Conservation (phyloP, 2,329 filamentous ascomycete species). For the Byssochlamys sp. region DNA sequence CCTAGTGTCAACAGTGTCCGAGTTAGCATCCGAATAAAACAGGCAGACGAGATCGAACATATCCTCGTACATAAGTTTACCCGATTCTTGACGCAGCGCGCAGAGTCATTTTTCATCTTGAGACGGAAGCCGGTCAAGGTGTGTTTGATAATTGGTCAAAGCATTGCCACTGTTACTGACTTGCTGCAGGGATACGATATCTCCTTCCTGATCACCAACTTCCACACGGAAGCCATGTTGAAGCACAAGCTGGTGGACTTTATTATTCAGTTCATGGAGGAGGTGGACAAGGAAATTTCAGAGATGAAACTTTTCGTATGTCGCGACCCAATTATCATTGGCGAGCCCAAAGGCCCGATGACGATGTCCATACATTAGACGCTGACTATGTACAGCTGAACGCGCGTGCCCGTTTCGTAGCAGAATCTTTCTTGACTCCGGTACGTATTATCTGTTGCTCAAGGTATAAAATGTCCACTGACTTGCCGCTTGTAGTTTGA, state of each 20-base stretch:
- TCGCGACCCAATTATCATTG: constrained; percentile 4
- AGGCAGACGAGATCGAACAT: constrained; percentile 96
- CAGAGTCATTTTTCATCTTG: constrained; percentile 93
- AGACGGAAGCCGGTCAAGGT: constrained; percentile 92
- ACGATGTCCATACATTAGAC: constrained; percentile 4
- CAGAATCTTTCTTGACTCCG: constrained; percentile 94
- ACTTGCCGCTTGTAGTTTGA: constrained; percentile 18
- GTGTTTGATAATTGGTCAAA: background rate
- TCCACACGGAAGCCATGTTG: constrained; percentile 95
- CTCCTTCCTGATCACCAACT: constrained; percentile 96
- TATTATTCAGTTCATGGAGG: constrained; percentile 99
- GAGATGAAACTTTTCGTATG: constrained; percentile 99
- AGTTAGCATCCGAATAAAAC: constrained; percentile 97
- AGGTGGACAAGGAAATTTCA: constrained; percentile 98
- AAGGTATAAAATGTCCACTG: background rate
- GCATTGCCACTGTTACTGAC: constrained; percentile 11
- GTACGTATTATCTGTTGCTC: constrained; percentile 41
- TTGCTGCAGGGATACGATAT: constrained; percentile 82
- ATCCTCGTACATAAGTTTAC: constrained; percentile 98
- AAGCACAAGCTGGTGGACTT: constrained; percentile 99
- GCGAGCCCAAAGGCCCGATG: background rate
- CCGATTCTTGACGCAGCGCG: constrained; percentile 86
- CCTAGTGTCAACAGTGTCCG: constrained; percentile 94
- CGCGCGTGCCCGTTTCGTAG: constrained; percentile 90
- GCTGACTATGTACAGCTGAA: constrained; percentile 60